Conservation (phyloP, 805 yeast genomes). For the Lipomyces lipofer region DNA sequence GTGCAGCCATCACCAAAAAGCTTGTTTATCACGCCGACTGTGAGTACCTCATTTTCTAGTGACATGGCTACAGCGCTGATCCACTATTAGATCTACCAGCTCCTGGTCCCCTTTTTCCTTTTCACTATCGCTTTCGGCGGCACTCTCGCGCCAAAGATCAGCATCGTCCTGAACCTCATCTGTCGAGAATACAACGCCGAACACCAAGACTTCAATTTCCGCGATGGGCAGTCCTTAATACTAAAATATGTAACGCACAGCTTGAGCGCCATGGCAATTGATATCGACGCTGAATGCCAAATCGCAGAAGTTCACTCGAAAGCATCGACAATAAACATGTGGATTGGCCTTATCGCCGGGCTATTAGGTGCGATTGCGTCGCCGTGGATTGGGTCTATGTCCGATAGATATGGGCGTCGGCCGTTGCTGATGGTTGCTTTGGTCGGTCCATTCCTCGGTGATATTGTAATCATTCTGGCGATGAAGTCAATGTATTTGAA, state of each 20-base stretch:
- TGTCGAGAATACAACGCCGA: constrained; percentile 22
- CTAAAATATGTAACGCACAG: neutral
- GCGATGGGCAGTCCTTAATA: neutral
- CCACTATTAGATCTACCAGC: constrained; percentile 8
- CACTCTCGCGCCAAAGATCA: constrained; percentile 25
- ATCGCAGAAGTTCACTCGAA: constrained; percentile 17
- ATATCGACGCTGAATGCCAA: constrained; percentile 21
- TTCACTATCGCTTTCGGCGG: constrained; percentile 25
- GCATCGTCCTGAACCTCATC: constrained; percentile 18
- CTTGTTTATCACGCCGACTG: constrained; percentile 3
- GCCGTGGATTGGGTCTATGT: constrained; percentile 13
- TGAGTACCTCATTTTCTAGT: neutral
- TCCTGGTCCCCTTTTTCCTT: constrained; percentile 15
- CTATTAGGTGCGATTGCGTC: constrained; percentile 18
- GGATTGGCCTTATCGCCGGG: constrained; percentile 26
- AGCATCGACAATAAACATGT: constrained; percentile 16
- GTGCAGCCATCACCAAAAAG: neutral
- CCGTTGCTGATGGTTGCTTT: constrained; percentile 10
- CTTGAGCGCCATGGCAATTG: constrained; percentile 4
- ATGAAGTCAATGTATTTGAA: constrained; percentile 13
- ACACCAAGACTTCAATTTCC: constrained; percentile 2
- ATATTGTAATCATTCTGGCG: constrained; percentile 13
- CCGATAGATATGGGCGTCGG: constrained; percentile 21
- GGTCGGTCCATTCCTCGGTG: constrained; percentile 23
- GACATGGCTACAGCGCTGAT: neutral